Conservation (phyloP, 208 protist genomes). For the Angomonas ambiguus region DNA sequence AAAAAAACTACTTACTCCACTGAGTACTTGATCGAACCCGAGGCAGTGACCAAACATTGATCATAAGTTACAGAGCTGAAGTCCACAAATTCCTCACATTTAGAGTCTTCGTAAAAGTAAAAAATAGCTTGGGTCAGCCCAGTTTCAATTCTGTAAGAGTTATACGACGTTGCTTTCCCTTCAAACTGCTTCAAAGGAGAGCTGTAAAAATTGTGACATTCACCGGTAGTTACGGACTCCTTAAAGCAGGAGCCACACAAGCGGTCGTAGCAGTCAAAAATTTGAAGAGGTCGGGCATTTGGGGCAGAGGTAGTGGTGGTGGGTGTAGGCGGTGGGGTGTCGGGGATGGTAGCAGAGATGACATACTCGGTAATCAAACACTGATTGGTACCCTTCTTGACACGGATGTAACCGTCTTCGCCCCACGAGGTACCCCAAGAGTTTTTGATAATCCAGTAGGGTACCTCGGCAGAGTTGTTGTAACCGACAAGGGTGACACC, state of each 20-base stretch:
- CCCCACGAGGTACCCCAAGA: constrained; percentile 87
- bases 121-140: not conserved
- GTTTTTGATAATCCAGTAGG: constrained; percentile 91
- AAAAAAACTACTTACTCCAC: no score
- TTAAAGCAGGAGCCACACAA: no score
- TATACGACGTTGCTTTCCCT: no score
- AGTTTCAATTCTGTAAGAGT: not conserved
- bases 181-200: no score
- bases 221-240: no score
- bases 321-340: constrained; percentile 15
- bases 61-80: no score
- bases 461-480: constrained; percentile 46
- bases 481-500: constrained; percentile 87
- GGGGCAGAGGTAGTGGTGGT: constrained; percentile 18
- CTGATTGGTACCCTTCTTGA: constrained; percentile 76
- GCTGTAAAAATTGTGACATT: no score
- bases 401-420: constrained; percentile 84
- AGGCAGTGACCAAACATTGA: no score
- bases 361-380: constrained; percentile 72
- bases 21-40: no score
- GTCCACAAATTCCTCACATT: no score
- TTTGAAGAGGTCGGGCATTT: not conserved
- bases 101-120: not conserved
- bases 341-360: constrained; percentile 37
- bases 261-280: not conserved